Evolutionary conservation across 768 basidiomycete species (phyloP).

Genomic region (Obba rivulosa): DNA sequence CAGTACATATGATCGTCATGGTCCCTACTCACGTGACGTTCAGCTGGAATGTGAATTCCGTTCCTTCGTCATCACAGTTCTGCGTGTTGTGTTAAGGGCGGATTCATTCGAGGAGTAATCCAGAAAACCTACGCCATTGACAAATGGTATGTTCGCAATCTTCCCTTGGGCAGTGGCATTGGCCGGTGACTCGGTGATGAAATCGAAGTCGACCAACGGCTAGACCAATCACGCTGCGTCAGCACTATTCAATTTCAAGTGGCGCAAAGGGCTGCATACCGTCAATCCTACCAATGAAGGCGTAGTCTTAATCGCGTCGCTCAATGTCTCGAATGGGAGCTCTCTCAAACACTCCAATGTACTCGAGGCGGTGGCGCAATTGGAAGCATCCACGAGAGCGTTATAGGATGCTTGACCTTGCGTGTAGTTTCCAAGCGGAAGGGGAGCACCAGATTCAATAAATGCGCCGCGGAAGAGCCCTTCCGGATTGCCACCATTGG

Average conservation of each 20-base stretch:
- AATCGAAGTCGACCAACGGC: no score
- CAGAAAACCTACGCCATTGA: constrained; percentile 30
- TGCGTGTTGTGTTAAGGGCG: no score
- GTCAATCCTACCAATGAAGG: constrained; percentile 23
- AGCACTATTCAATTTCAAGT: not conserved
- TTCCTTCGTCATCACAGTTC: constrained; percentile 17
- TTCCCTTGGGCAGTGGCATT: no score
- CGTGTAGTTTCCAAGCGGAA: constrained; percentile 1
- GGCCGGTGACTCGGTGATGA: no score
- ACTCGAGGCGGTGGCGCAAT: constrained; percentile 30
- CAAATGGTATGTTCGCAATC: not conserved
- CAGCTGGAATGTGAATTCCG: constrained; percentile 6
- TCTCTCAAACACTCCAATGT: constrained; percentile 41
- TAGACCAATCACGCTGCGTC: no score
- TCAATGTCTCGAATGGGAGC: constrained; percentile 26
- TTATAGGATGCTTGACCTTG: constrained; percentile 36
- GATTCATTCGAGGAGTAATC: no score
- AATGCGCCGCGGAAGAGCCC: constrained; percentile 28
- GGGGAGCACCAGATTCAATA: constrained; percentile 24
- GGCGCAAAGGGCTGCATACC: not conserved
- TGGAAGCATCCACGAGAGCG: constrained; percentile 30
- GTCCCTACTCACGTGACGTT: constrained; percentile 8
- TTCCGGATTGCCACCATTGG: constrained; percentile 17
- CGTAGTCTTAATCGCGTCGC: constrained; percentile 27
- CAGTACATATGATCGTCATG: not conserved